A percentile compares a stretch with the other conserved stretches of the same genome.
phyloP scores from a whole-genome alignment of 495 filamentous ascomycete genomes.

The Neurospora terricola region DNA sequence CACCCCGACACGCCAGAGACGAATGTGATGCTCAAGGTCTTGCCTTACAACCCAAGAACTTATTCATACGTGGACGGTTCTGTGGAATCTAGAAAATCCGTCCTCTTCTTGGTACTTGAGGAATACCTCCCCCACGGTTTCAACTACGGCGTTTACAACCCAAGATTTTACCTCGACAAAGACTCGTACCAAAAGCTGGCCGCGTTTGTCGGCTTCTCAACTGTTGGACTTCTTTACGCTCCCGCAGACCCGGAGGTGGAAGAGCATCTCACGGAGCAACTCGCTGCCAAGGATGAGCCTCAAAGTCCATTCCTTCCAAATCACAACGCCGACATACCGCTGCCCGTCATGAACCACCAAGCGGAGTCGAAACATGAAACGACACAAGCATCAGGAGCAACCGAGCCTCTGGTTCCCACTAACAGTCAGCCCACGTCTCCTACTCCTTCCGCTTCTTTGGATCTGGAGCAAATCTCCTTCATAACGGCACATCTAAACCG shows the following conservation, averaged over 20 bases:
- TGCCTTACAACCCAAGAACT: not conserved
- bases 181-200: not conserved
- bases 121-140: not conserved
- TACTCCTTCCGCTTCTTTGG: no score
- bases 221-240: not conserved
- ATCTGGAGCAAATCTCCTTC: no score
- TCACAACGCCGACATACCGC: not conserved
- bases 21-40: not conserved
- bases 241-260: not conserved
- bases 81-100: not conserved
- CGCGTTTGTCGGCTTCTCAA: not conserved
- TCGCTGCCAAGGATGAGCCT: not conserved
- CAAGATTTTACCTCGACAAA: not conserved
- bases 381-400: not conserved
- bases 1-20: not conserved
- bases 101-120: not conserved
- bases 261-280: not conserved
- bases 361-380: not conserved
- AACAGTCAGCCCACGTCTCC: not conserved
- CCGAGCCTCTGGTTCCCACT: fast-evolving
- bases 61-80: not conserved
- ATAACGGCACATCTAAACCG: no score
- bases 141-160: not conserved
- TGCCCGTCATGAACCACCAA: not conserved
- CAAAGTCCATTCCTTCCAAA: not conserved